Conservation (phyloP, 192 early-diverging fungal genomes). For the Helicostylum pulchrum region DNA sequence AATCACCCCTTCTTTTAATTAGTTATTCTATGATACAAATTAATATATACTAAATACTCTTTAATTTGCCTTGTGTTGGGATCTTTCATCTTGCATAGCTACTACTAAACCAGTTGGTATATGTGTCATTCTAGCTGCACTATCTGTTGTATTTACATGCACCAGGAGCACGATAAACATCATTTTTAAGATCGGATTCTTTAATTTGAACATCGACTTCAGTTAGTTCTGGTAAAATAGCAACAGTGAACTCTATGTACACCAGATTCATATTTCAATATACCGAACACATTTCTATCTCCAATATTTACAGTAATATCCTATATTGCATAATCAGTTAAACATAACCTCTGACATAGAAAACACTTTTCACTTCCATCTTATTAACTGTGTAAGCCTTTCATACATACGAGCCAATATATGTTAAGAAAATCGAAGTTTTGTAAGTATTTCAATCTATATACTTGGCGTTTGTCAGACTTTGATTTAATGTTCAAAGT, state of each 20-base stretch:
- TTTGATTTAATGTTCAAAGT: no score
- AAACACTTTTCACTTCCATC: no score
- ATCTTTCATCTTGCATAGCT: constrained; percentile 86
- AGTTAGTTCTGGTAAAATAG: constrained; percentile 71
- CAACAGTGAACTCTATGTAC: constrained; percentile 84
- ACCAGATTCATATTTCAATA: constrained; percentile 77
- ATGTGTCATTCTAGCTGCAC: constrained; percentile 91
- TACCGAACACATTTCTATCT: constrained; percentile 69
- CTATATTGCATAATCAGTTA: constrained; percentile 16
- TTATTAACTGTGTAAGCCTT: no score
- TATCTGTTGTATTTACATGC: constrained; percentile 95
- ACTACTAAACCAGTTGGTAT: constrained; percentile 86
- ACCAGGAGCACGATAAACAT: constrained; percentile 72
- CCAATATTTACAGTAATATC: constrained; percentile 64
- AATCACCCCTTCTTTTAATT: no score
- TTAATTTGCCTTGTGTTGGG: constrained; percentile 71
- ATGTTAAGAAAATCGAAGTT: no score
- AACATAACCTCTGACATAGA: neutral
- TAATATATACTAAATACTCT: no score
- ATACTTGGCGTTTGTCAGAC: no score
- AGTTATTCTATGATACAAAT: constrained; percentile 66
- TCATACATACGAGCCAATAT: no score
- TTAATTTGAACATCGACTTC: constrained; percentile 65
- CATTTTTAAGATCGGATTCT: constrained; percentile 65
- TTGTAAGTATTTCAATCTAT: no score